These are phyloP conservation scores for Plantago elongata DNA, from an alignment of 257 asterid species.

Conservation along the genomic window DNA sequence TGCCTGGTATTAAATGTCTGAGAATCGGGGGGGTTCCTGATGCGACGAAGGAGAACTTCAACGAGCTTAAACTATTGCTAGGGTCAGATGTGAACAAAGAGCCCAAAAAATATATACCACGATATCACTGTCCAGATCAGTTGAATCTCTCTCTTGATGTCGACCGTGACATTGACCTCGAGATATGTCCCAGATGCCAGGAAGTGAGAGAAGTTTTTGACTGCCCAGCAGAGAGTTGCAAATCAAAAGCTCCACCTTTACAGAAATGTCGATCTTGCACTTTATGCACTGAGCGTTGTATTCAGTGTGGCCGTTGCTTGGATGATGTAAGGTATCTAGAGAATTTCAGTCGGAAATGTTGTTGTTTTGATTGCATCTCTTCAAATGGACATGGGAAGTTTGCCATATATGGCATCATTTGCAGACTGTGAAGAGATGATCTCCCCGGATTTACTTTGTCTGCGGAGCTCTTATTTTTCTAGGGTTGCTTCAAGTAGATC, in stretches of 20 bases:
- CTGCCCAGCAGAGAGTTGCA: constrained; percentile 65
- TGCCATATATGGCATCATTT: background rate
- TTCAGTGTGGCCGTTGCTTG: constrained; percentile 60
- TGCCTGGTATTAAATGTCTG: constrained; percentile 55
- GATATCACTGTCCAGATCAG: constrained; percentile 37
- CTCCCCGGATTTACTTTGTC: background rate
- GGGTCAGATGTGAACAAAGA: constrained; percentile 32
- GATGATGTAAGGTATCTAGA: background rate
- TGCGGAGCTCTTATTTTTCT: background rate
- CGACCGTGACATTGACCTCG: constrained; percentile 64
- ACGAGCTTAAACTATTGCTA: constrained; percentile 55
- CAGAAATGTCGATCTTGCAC: constrained; percentile 64
- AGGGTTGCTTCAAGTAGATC: background rate
- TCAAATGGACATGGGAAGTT: background rate
- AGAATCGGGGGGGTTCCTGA: constrained; percentile 49
- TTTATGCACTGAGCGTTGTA: constrained; percentile 63
- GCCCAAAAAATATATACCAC: constrained; percentile 30
- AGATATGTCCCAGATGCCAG: constrained; percentile 66
- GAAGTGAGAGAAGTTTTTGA: constrained; percentile 57
- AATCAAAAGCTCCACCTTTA: constrained; percentile 25
- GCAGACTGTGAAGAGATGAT: background rate
- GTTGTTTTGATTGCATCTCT: constrained; percentile 1
- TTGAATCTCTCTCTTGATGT: constrained; percentile 54
- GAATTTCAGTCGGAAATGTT: background rate
- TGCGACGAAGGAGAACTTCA: constrained; percentile 37